phyloP scores from a whole-genome alignment of 2,329 filamentous ascomycete species.

The Colletotrichum karsti region DNA sequence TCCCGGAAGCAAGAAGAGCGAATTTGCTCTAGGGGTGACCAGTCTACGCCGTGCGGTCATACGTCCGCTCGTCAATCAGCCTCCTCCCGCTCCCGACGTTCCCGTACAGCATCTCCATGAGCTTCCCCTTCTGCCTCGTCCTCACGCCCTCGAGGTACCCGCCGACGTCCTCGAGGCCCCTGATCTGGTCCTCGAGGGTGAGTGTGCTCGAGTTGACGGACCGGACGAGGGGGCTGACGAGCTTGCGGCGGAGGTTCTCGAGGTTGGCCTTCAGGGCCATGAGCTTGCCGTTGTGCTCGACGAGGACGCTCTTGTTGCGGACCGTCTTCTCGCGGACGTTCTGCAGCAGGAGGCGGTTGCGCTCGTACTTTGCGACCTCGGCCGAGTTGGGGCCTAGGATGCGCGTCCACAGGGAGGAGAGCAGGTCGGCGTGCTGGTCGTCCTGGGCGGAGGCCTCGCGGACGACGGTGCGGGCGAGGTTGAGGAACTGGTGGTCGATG shows the following conservation, averaged over 20 bases:
- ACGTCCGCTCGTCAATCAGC: slow-evolving; percentile 40
- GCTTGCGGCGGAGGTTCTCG: slow-evolving; percentile 82
- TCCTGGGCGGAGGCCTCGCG: slow-evolving; percentile 87
- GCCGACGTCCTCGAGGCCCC: slow-evolving; percentile 82
- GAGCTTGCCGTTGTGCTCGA: slow-evolving; percentile 87
- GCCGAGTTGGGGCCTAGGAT: slow-evolving; percentile 80
- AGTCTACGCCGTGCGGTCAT: slow-evolving; percentile 9
- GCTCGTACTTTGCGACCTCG: slow-evolving; percentile 88
- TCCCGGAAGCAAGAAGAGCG: neutral
- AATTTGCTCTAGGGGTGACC: neutral
- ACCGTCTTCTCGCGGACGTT: slow-evolving; percentile 86
- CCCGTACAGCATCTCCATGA: slow-evolving; percentile 83
- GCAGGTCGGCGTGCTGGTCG: slow-evolving; percentile 79
- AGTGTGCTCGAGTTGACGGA: slow-evolving; percentile 74
- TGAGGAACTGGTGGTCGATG: slow-evolving; percentile 90
- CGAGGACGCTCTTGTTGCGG: slow-evolving; percentile 84
- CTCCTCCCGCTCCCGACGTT: slow-evolving; percentile 40
- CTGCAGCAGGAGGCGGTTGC: slow-evolving; percentile 82
- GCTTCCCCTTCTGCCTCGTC: slow-evolving; percentile 81
- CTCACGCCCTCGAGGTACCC: slow-evolving; percentile 79
- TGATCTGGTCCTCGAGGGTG: slow-evolving; percentile 85
- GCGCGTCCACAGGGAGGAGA: slow-evolving; percentile 85
- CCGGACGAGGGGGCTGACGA: slow-evolving; percentile 85
- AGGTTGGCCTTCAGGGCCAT: slow-evolving; percentile 86
- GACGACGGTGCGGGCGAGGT: slow-evolving; percentile 84